phyloP scores from a whole-genome alignment of 352 stramenopile species.

The Phytophthora meadii region DNA sequence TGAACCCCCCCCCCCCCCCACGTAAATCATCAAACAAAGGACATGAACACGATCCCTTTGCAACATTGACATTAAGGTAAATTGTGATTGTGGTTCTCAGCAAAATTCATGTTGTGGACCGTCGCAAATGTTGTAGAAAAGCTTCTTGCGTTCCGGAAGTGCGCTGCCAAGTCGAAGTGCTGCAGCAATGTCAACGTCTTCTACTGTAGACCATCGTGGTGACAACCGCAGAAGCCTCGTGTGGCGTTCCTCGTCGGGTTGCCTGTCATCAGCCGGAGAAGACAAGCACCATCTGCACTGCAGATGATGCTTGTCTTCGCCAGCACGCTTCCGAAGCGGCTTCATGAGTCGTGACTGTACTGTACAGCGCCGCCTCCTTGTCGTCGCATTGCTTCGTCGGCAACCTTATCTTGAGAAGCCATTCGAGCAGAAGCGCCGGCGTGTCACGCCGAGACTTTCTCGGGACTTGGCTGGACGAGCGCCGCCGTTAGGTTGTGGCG shows the following conservation, averaged over 20 bases:
- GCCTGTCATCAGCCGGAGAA: neutral
- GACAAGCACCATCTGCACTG: neutral
- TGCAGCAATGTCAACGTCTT: no score
- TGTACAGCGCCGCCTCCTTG: neutral
- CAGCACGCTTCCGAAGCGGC: neutral
- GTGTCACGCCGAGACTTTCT: slow-evolving; percentile 17
- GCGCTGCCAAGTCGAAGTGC: no score
- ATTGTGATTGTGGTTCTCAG: no score
- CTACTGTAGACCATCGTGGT: neutral
- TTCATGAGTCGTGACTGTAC: slow-evolving; percentile 6
- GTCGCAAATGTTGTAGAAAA: no score
- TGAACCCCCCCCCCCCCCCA: neutral
- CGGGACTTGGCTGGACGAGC: slow-evolving; percentile 11
- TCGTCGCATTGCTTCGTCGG: slow-evolving; percentile 12
- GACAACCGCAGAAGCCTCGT: slow-evolving; percentile 7
- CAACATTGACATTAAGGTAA: no score
- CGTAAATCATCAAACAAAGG: no score
- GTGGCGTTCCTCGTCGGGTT: slow-evolving; percentile 28
- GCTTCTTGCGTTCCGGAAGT: no score
- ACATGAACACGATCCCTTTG: no score
- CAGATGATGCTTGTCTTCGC: slow-evolving; percentile 20
- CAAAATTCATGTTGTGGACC: no score
- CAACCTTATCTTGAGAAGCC: slow-evolving; percentile 10
- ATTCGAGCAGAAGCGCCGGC: slow-evolving; percentile 21
- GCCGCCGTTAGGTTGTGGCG: slow-evolving; percentile 24